Conservation (phyloP, 139 green algal genomes). For the Tetradesmus obliquus region DNA sequence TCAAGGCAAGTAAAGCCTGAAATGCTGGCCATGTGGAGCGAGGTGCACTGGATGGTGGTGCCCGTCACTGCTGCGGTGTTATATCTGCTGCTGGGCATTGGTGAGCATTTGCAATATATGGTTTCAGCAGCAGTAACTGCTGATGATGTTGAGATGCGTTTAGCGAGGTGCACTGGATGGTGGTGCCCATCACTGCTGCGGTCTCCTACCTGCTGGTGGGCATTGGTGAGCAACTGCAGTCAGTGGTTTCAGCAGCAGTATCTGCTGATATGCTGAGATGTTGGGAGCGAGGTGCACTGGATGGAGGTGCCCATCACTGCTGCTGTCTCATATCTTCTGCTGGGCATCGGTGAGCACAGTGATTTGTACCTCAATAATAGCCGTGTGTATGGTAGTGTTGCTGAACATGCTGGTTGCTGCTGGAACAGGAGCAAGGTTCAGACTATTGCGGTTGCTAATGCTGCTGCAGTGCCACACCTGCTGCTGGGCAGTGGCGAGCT, state of each 20-base stretch:
- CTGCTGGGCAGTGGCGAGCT: too few species aligned
- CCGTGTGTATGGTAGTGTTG: too few species aligned
- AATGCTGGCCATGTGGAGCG: conserved; percentile 48
- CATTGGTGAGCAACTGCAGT: conserved; percentile 23
- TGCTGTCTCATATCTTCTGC: conserved; percentile 40
- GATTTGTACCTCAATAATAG: too few species aligned
- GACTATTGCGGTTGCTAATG: neutral
- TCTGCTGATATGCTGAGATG: too few species aligned
- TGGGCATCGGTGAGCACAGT: conserved; percentile 31
- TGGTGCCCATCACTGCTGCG: conserved; percentile 15
- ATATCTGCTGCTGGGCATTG: conserved; percentile 48
- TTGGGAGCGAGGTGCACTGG: conserved; percentile 23
- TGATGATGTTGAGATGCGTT: too few species aligned
- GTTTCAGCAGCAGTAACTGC: too few species aligned
- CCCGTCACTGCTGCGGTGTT: conserved; percentile 21
- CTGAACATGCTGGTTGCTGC: neutral
- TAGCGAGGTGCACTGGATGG: conserved; percentile 22
- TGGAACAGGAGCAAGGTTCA: neutral
- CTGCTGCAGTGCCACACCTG: neutral
- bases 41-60: conserved; percentile 21
- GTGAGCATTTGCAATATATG: neutral
- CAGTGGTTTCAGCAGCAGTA: too few species aligned
- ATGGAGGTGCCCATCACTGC: conserved; percentile 18
- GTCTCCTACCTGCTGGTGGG: conserved; percentile 45
- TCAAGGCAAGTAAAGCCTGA: neutral